Percentiles rank a stretch among this genome's conserved stretches.
phyloP scores from a whole-genome alignment of 2,329 filamentous ascomycete genomes.

The Trichoderma guizhouense region DNA sequence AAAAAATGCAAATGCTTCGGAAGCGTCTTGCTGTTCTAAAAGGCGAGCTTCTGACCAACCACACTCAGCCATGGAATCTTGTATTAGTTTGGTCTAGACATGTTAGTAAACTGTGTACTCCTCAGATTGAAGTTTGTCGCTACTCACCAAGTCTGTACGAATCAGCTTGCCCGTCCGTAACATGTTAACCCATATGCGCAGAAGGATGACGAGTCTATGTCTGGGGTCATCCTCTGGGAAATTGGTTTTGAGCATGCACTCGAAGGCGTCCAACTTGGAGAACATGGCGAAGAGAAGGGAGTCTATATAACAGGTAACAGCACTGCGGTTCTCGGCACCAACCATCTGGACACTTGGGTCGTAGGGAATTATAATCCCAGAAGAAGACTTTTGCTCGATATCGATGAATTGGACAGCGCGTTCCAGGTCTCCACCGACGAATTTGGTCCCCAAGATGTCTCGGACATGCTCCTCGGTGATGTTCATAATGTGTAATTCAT shows the following conservation, averaged over 20 bases:
- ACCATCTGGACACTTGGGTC: constrained; percentile 68
- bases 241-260: constrained; percentile 81
- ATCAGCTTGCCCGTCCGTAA: constrained; percentile 81
- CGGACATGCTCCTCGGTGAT: constrained; percentile 56
- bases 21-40: constrained; percentile 87
- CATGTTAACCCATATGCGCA: constrained; percentile 92
- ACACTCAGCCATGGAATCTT: constrained; percentile 77
- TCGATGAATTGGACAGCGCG: constrained; percentile 73
- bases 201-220: constrained; percentile 69
- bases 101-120: constrained; percentile 18
- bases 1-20: constrained; percentile 93
- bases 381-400: constrained; percentile 75
- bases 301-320: constrained; percentile 93
- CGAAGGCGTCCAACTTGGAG: constrained; percentile 81
- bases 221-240: constrained; percentile 65
- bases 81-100: constrained; percentile 71
- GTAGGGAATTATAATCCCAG: constrained; percentile 74
- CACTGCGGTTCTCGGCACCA: constrained; percentile 80
- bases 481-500: constrained; percentile 44
- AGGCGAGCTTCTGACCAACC: constrained; percentile 81
- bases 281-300: constrained; percentile 95
- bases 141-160: constrained; percentile 72
- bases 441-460: constrained; percentile 56
- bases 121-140: not conserved
- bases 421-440: constrained; percentile 66